phyloP scores from a whole-genome alignment of 805 yeast species.

The Starmerella ratchasimensis region DNA sequence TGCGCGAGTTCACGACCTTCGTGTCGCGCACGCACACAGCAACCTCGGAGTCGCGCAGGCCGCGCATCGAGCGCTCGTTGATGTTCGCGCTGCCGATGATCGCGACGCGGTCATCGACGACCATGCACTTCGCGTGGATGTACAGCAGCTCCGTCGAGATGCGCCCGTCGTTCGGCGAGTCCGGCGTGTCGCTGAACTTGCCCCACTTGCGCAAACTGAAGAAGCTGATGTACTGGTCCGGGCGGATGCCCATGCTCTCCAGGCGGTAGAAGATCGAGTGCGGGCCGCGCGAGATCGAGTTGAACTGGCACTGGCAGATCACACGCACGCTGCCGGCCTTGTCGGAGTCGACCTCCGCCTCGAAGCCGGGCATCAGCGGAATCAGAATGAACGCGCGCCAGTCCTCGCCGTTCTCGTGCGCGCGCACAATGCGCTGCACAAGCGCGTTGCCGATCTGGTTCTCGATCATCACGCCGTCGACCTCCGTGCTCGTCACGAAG shows the following conservation, averaged over 20 bases:
- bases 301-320: conserved; percentile 91
- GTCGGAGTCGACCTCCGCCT: conserved; percentile 78
- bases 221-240: conserved; percentile 83
- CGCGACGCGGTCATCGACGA: conserved; percentile 86
- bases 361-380: conserved; percentile 97
- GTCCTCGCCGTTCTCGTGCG: conserved; percentile 54
- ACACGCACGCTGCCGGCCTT: conserved; percentile 93
- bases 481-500: conserved; percentile 76
- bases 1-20: conserved; percentile 34
- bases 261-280: conserved; percentile 77
- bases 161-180: conserved; percentile 23
- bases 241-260: conserved; percentile 62
- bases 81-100: conserved; percentile 96
- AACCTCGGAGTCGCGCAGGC: conserved; percentile 85
- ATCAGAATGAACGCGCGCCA: conserved; percentile 90
- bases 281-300: conserved; percentile 82
- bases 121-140: conserved; percentile 81
- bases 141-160: conserved; percentile 83
- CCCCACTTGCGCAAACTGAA: conserved; percentile 94
- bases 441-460: conserved; percentile 92
- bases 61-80: conserved; percentile 92
- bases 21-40: conserved; percentile 81
- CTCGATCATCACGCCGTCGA: conserved; percentile 62
- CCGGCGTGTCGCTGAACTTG: conserved; percentile 45
- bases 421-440: conserved; percentile 88